Evolutionary conservation across 805 yeast genomes (phyloP), one percentile per base, ranked within the genome.

Genomic region (Metschnikowia matae): DNA sequence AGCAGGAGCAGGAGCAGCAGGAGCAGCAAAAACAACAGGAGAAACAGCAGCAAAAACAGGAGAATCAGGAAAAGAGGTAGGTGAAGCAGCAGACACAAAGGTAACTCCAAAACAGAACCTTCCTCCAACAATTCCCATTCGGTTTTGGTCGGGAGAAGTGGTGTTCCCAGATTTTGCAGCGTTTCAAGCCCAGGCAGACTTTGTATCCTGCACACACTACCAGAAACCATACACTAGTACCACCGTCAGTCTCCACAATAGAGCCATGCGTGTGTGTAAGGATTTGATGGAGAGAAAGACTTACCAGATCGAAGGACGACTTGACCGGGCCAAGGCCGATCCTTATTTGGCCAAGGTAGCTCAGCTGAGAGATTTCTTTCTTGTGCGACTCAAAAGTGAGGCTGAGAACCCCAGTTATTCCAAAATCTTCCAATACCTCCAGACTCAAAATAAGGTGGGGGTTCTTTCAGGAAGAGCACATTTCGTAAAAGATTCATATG

Each of bases 401-500:
- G 55, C 50, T 44, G 57, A 38, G 36, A 66, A 32, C 54, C 56
- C 48, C 55, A 71, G 62, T 18, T 70, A 55, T 52, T 57, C 65
- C 43, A 61, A 66, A 53, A 62, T 72, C 44, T 67, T 56, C 50
- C 70, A 74, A 15, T 82, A 83, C 61, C 78, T 82, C 57, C 59
- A 66, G 37, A 59, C 66, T 5, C 67, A 78, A 29, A 58, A 63
- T 29, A 80, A 80, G 60, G 81, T 78, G 46, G 91, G 89, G 1
- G 89, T 84, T 15, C 68, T 85, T 41, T 75, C 79, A 11, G 71
- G 69, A 17, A 70, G 71, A 47, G 79, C 81, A 0, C 53, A 63
- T 7, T 71, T 73, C 56, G 83, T 83, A 37, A 84, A 83, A 58
- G 91, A 85, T 64, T 77, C 85, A 7, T 85, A 85, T 62, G 54